These are phyloP conservation scores for Scenedesmus sp. DNA, from an alignment of 163 green algal genomes.

Conservation along the genomic window DNA sequence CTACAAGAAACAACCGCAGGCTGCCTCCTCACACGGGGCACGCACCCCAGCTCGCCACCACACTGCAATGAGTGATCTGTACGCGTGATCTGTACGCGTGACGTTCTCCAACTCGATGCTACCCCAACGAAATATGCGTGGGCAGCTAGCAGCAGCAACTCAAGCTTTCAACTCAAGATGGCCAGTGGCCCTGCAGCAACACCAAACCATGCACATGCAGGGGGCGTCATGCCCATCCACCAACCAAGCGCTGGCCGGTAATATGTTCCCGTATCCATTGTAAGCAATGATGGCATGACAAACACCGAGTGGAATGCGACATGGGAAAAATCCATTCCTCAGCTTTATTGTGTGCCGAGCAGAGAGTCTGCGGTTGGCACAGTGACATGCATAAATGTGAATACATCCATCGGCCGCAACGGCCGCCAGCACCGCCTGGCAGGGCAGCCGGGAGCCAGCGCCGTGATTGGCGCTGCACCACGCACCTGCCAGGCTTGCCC, in stretches of 20 bases:
- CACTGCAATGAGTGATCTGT: background rate
- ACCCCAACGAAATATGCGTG: background rate
- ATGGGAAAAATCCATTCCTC: background rate
- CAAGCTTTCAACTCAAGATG: background rate
- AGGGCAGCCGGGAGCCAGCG: background rate
- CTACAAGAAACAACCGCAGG: no score
- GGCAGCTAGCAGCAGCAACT: background rate
- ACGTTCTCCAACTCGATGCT: background rate
- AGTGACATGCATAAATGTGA: background rate
- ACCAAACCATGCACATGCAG: background rate
- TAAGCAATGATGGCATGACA: constrained; percentile 12
- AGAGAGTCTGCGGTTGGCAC: background rate
- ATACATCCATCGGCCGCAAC: background rate
- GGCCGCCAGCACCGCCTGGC: background rate
- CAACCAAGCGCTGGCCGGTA: background rate
- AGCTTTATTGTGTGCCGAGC: background rate
- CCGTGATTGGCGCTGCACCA: background rate
- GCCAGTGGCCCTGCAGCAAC: background rate
- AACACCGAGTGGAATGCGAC: constrained; percentile 1
- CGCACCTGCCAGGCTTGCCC: background rate
- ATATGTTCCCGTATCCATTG: background rate
- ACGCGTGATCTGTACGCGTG: no score
- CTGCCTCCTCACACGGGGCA: no score
- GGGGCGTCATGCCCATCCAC: background rate
- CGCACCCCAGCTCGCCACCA: no score